Base-by-base conservation (phyloP, 164 flowering plant genomes). In the Chloranthus sessilifolius region DNA sequence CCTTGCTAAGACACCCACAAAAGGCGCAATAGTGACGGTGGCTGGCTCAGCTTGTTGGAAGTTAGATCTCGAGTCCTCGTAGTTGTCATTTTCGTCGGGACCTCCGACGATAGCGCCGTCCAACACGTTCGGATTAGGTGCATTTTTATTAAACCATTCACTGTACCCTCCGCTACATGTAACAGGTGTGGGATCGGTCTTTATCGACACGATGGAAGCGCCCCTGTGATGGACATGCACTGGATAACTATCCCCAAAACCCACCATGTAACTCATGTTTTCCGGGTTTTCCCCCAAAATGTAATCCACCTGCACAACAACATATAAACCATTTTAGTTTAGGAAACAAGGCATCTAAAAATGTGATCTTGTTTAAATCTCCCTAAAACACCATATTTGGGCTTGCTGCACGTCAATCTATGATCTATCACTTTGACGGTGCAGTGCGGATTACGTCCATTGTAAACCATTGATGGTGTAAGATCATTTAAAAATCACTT, bases 251-350 rank as follows among this genome's bases (percentile, higher is more conserved):
- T 60, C 0, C 40, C 90, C 88, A 20, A 42, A 72, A 2, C 95
- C 95, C 1, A 86, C 81, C 82, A 81, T 75, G 74, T 80, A 82
- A 39, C 88, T 81, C 64, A 77, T 61, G 0, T 34, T 3, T 17
- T 56, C 64, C 0, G 88, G 81, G 50, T 85, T 85, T 1, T 48
- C 37, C 1, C 90, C 88, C 41, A 85, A 44, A 8, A 82, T 77
- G 35, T 82, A 81, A 34, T 82, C 80, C 55, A 71, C 78, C 76
- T 75, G 34, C 34, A 34, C 1, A 5, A 19, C 16, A 34, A 22
- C 12, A 33, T 33, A 14, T 7, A 33, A 33, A 14, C 7, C 36
- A 33, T 8, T 0, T 33, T 33, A 8, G 12, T 1, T 1, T 7
- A 33, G 12, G 7, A 7, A 33, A 7, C 7, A 33, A 7, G 36